Evolutionary conservation across 73 alveolate genomes (phyloP).

Genomic region (Uronychia binucleata): DNA sequence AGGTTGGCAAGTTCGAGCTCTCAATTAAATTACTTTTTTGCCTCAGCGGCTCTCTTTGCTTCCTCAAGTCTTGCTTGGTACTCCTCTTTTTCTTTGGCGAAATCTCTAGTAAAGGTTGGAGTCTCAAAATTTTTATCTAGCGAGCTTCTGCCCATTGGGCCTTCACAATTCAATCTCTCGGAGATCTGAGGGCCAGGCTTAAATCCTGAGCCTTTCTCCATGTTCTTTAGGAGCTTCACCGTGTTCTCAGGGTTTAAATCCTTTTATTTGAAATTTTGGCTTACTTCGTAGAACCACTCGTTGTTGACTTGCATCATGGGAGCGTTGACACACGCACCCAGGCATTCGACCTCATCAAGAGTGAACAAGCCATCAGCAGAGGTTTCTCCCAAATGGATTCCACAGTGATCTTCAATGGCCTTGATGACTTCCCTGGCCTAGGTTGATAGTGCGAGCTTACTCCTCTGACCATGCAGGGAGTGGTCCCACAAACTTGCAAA

Average conservation of each 20-base stretch:
- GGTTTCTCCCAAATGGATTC: conserved; percentile 70
- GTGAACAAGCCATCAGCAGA: conserved; percentile 86
- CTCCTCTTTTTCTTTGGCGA: conserved; percentile 51
- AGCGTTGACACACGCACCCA: conserved; percentile 94
- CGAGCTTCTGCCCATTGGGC: conserved; percentile 86
- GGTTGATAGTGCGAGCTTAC: not conserved
- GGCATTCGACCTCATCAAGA: conserved; percentile 87
- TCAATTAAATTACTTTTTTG: conserved; percentile 42
- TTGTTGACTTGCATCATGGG: conserved; percentile 93
- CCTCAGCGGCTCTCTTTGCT: conserved; percentile 58
- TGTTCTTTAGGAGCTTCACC: conserved; percentile 62
- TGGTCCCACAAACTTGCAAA: conserved; percentile 89
- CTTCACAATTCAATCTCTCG: conserved; percentile 74
- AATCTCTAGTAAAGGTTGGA: conserved; percentile 51
- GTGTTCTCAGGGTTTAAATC: conserved; percentile 87
- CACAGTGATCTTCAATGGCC: conserved; percentile 66
- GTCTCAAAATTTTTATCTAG: conserved; percentile 20
- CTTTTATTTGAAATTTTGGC: not conserved
- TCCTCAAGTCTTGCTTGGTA: conserved; percentile 52
- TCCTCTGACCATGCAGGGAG: conserved; percentile 93
- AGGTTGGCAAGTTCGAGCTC: not conserved
- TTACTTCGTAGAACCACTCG: conserved; percentile 85
- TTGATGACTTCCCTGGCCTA: conserved; percentile 75
- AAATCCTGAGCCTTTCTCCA: conserved; percentile 78
- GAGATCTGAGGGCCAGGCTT: conserved; percentile 80